Evolutionary conservation across 2,329 filamentous ascomycete genomes (phyloP).

Genomic region (Sporothrix protearum): DNA sequence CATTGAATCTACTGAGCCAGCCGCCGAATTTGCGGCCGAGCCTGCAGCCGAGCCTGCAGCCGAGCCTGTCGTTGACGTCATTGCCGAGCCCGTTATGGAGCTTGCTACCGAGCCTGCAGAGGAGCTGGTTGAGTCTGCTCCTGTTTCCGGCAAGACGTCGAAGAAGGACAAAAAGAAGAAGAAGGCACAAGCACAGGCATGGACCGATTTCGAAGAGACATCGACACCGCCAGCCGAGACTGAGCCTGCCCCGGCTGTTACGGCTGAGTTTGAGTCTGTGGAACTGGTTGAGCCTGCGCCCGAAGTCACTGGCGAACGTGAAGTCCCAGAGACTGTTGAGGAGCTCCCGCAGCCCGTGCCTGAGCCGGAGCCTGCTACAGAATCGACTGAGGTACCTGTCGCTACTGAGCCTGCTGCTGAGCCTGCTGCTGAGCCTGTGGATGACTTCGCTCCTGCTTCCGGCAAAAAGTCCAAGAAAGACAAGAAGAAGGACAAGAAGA

Average conservation of each 20-base stretch:
- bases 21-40: background rate
- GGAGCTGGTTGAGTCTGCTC: background rate
- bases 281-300: background rate
- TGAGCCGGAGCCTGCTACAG: background rate
- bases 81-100: background rate
- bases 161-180: conserved; percentile 23
- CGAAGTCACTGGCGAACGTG: background rate
- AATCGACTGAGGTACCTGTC: background rate
- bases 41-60: background rate
- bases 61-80: background rate
- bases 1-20: background rate
- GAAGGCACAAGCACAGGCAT: background rate
- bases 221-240: background rate
- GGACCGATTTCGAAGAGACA: background rate
- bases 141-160: background rate
- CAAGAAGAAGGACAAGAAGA: conserved; percentile 21
- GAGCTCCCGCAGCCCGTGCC: background rate
- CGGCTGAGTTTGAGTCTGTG: background rate
- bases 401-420: background rate
- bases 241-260: background rate
- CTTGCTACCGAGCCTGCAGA: background rate
- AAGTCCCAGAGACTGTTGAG: background rate
- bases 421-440: background rate
- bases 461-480: conserved; percentile 20
- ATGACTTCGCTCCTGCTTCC: background rate